phyloP scores from a whole-genome alignment of 2,329 filamentous ascomycete genomes.

The Ophiostoma angusticollis region DNA sequence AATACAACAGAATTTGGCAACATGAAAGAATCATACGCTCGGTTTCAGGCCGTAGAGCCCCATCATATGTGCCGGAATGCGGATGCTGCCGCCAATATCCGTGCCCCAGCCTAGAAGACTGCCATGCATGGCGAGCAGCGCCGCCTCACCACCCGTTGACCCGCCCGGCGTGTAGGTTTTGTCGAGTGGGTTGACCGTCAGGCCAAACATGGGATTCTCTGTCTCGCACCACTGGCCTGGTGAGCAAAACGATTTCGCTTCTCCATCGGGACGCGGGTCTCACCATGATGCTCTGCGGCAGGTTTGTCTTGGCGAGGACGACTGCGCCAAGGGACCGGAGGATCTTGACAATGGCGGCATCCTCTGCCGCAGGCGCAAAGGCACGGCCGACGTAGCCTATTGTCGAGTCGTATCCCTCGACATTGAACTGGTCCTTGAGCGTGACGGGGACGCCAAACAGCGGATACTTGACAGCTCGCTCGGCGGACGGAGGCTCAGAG shows the following conservation, averaged over 20 bases:
- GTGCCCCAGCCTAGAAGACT: constrained; percentile 34
- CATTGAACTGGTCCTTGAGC: constrained; percentile 21
- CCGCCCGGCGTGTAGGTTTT: constrained; percentile 22
- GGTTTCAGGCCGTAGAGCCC: constrained; percentile 22
- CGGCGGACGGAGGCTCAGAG: constrained; percentile 15
- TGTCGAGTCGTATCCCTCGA: constrained; percentile 8
- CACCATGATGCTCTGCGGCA: constrained; percentile 19
- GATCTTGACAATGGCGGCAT: constrained; percentile 13
- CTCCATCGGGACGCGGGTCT: neutral
- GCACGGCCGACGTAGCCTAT: constrained; percentile 24
- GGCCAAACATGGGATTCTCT: constrained; percentile 24
- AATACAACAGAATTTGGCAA: constrained; percentile 24
- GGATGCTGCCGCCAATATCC: constrained; percentile 20
- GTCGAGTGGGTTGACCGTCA: constrained; percentile 23
- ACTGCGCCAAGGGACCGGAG: constrained; percentile 20
- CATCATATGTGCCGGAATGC: constrained; percentile 23
- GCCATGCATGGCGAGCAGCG: constrained; percentile 22
- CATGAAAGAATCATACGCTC: constrained; percentile 13
- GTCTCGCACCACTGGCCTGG: constrained; percentile 18
- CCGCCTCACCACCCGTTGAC: constrained; percentile 26
- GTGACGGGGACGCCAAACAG: constrained; percentile 30
- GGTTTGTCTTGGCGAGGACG: constrained; percentile 16
- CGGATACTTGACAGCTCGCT: constrained; percentile 21
- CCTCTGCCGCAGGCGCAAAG: neutral
- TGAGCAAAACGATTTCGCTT: too few relatives aligned